Base-by-base conservation (phyloP, 1,284 basidiomycete genomes). In the Tranzscheliella williamsii region DNA sequence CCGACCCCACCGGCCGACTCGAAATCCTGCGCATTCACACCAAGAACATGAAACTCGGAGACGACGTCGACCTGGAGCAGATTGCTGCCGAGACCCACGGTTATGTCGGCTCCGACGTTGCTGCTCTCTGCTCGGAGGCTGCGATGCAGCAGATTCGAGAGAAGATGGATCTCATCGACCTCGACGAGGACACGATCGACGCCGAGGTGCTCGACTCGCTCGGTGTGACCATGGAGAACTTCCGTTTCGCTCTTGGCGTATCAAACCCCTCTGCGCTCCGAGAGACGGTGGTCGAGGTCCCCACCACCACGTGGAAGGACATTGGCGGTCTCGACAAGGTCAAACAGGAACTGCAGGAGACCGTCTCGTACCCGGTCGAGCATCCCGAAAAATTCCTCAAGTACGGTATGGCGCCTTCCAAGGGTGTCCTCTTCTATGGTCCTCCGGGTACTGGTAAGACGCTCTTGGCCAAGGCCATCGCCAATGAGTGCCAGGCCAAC, bases 301-400 rank as follows among this genome's bases (percentile, higher is more conserved):
- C 89, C n/a, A 90, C 87, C 37, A 86, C 93, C 78, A 96, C 89
- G 42, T 99, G 94, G 94, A 88, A 92, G 84, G 94, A 99, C 74
- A 88, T 99, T 78, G 94, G 94, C 85, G 94, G 95, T 81, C 86
- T 99, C 80, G 94, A 95, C 61, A 97, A 97, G 81, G 94, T 98
- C 87, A 98, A 98, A 83, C 87, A 87, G 81, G 94, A 99, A 82
- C 83, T 99, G 37, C 95, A 98, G 79, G 95, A 98, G 82, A 98
- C 95, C 9, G 94, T 99, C 1, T 93, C 96, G 76, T 98, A 97
- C 83, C 95, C 95, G 44, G 94, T 98, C 79, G 95, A 98, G 81
- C 95, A 98, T 78, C 95, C 95, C 60, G 95, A 98, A 79, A 97
- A 97, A 83, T 98, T 98, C 90, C 85, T 97, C 87, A 98, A 98